Base-by-base conservation (phyloP, 257 asterid species). In the Mentha longifolia region DNA sequence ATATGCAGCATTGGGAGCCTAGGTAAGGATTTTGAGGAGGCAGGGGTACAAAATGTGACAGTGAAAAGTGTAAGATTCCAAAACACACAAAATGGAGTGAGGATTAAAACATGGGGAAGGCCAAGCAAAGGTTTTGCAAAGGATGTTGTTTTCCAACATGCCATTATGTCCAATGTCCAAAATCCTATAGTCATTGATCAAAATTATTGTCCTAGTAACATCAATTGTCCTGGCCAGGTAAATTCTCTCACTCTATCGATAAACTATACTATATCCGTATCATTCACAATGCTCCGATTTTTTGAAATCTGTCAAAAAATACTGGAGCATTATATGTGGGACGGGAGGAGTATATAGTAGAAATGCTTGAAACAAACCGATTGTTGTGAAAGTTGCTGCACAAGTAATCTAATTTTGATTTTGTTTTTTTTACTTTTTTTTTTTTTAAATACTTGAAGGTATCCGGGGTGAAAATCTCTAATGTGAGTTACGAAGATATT, bases 121-220 rank as follows among this genome's bases (percentile, higher is more conserved):
- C 87, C 88, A 45, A 88, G 95, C 81, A 80, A 75, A 63, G 95
- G 90, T 8, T 88, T 84, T 46, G 87, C 80, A 9, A 77, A 59
- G 61, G 68, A 76, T 72, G 77, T 88, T 7, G 5, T 82, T 0
- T 88, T 88, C 69, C 84, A 86, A 67, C 81, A 82, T 79, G 84
- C 76, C 47, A 73, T 50, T 2, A 88, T 88, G 95, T 64, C 59
- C 43, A 76, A 86, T 76, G 92, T 88, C 46, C 74, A 79, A 67
- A 88, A 88, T 20, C 90, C 95, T 22, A 86, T 88, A n/a, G 70
- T 88, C 2, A 86, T 88, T 59, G 92, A 88, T 77, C 89, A 88
- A 61, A 77, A 88, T 63, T 88, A 88, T 61, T 88, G 92, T 61
- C 90, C 90, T 7, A 25, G 41, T 49, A 56, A 70, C 76, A 71